Conservation (phyloP, 2,329 filamentous ascomycete genomes). For the Xylariaceae sp. region DNA sequence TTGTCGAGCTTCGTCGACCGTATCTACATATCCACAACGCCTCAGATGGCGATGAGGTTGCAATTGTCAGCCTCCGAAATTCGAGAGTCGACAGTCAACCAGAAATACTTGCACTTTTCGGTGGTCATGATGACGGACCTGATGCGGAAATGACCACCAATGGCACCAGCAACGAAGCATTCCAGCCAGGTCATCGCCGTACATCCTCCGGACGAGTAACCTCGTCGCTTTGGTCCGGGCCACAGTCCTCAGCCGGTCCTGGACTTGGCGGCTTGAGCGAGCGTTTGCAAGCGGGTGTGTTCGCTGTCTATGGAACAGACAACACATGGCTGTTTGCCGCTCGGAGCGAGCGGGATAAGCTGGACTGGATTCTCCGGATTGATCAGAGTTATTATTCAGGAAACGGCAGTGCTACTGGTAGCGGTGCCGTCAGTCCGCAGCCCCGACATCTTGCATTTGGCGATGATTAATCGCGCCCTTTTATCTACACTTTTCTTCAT, state of each 20-base stretch:
- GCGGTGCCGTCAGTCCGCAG: constrained; percentile 38
- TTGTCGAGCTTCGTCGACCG: constrained; percentile 85
- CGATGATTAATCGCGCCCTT: constrained; percentile 13
- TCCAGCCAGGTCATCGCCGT: constrained; percentile 47
- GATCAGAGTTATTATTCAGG: constrained; percentile 70
- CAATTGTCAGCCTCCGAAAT: constrained; percentile 83
- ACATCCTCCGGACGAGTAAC: constrained; percentile 52
- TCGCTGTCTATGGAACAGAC: constrained; percentile 89
- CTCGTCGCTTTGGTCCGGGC: constrained; percentile 55
- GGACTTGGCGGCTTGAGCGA: constrained; percentile 55
- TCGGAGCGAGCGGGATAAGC: constrained; percentile 84
- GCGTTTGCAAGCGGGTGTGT: constrained; percentile 69
- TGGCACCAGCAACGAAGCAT: constrained; percentile 36
- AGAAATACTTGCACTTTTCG: constrained; percentile 74
- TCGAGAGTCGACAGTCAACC: constrained; percentile 90
- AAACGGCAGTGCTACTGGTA: constrained; percentile 41
- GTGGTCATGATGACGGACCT: constrained; percentile 22
- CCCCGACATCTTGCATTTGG: constrained; percentile 24
- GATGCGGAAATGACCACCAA: constrained; percentile 18
- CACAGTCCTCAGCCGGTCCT: constrained; percentile 39
- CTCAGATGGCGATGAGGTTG: constrained; percentile 84
- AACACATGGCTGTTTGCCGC: constrained; percentile 96
- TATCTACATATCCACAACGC: constrained; percentile 89
- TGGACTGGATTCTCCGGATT: constrained; percentile 94
- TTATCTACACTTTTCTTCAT: neutral